These are phyloP conservation scores for Cladophialophora immunda DNA, from an alignment of 2,329 filamentous ascomycete species.

Conservation along the genomic window DNA sequence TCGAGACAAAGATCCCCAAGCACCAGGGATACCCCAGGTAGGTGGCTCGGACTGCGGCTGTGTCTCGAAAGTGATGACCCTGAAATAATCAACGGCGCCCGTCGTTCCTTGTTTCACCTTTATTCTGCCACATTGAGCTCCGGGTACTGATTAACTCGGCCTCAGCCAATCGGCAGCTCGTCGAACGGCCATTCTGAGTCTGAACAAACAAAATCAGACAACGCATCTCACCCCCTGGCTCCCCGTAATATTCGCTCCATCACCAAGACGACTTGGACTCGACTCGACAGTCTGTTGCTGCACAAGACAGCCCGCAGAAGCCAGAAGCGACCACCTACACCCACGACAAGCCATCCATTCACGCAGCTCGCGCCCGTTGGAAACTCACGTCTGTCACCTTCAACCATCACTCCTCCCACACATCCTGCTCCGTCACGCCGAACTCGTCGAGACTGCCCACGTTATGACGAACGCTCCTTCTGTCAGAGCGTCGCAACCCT, in stretches of 20 bases:
- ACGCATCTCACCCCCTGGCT: constrained; percentile 18
- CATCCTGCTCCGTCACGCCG: background rate
- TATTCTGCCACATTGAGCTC: constrained; percentile 26
- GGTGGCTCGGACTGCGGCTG: constrained; percentile 7
- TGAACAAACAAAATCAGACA: constrained; percentile 25
- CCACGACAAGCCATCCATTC: constrained; percentile 3
- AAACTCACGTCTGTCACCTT: constrained; percentile 1
- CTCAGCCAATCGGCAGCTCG: constrained; percentile 30
- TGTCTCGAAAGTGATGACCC: constrained; percentile 18
- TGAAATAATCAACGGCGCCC: constrained; percentile 8
- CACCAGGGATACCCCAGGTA: background rate
- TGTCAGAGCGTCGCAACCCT: constrained; percentile 18
- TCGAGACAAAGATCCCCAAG: background rate
- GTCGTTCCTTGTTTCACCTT: constrained; percentile 33
- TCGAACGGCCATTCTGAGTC: constrained; percentile 32
- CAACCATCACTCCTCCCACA: background rate
- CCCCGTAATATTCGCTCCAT: constrained; percentile 14
- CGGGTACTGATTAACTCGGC: constrained; percentile 10
- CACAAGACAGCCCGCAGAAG: background rate
- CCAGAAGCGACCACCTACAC: background rate
- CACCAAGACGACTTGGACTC: background rate
- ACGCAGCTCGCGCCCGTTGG: background rate
- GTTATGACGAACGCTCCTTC: constrained; percentile 26
- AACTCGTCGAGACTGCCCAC: constrained; percentile 1
- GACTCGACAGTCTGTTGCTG: background rate